Base-by-base conservation (phyloP, 2,329 filamentous ascomycete genomes). In the Pestalotiopsis sp. region DNA sequence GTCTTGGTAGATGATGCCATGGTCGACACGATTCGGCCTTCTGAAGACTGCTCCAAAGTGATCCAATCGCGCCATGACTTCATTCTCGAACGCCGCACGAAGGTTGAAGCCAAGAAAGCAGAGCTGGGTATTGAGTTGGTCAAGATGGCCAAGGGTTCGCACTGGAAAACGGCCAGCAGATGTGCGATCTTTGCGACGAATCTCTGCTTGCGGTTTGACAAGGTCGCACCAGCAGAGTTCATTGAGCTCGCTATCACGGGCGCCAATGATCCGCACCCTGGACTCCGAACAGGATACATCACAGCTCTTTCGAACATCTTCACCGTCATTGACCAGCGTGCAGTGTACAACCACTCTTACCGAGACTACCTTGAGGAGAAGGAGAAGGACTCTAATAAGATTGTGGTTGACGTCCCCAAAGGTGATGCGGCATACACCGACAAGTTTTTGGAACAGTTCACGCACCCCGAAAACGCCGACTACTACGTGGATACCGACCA, bases 161-260 rank as follows among this genome's bases (percentile, higher is more conserved):
- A 99, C 77, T 99, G 96, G 96, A 98, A 97, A 84, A 95, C 97
- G 74, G 95, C 95, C 5, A 94, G 91, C 65, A 88, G 95, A 36
- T 97, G 95, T 68, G 93, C 93, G 11, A 92, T 97, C 45, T 96
- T 99, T 78, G 93, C 97, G 4, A 90, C 95, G 68, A 97, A 96
- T 70, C 87, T 98, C 71, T 95, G 94, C 68, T 89, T 98, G 71
- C 91, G 96, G n/a, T 97, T 98, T 75, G 92, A 98, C 72, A 92
- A 90, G 20, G 89, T 99, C 71, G 94, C 94, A 5, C 93, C 94
- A 1, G 85, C 92, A 20, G 89, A 92, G 69, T 92, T 98, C 79
- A 89, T 98, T 67, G 91, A 97, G 64, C 86, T 99, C 7, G 91
- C 97, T 49, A 91, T 92, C 11, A 86, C 87, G 49, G 96, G 96